Base-by-base conservation (phyloP, 1,139 yeast genomes). In the Kurtzmaniella natalensis region DNA sequence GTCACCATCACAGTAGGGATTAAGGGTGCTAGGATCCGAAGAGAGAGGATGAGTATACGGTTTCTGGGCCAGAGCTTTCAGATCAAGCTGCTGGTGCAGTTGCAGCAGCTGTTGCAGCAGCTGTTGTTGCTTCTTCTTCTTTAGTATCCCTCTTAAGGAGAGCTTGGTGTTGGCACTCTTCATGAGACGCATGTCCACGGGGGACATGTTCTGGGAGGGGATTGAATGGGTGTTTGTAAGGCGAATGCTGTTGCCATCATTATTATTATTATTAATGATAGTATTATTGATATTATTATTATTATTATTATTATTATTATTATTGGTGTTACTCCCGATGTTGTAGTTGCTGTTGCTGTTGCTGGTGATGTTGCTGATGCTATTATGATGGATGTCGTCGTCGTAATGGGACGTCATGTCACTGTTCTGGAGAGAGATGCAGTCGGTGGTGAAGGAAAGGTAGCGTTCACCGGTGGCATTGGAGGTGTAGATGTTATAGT, bases 371-470 rank as follows among this genome's bases (percentile, higher is more conserved):
- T n/a, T n/a, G n/a, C n/a, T n/a, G n/a, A n/a, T n/a, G n/a, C n/a
- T n/a, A 11, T 23, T 16, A 16, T 26, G n/a, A 18, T 18, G 16
- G 18, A 17, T 20, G n/a, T 44, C 50, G 5, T 32, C 31, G 7
- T 46, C 53, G 25, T 45, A 36, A 28, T 49, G 53, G 11, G 57
- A 50, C 3, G 70, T 64, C 70, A 64, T 62, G 35, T 64, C 72
- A 42, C 66, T 59, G 42, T 63, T 61, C 45, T 53, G 67, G 29
- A 65, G 51, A 17, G 66, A 59, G 13, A 65, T 57, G 33, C 70
- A 64, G 35, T 64, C 70, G 18, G 70, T 48, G 19, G 62, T 59
- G 48, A 61, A 60, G 10, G 63, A 53, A 9, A 55, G 49, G 42
- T 59, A 59, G 24, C 59, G 41, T 20, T 46, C 55, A 36, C 30